A percentile compares a stretch with the other conserved stretches of the same genome.
These are phyloP conservation scores for Candida andamanensis DNA, from an alignment of 805 yeast species.

Conservation along the genomic window DNA sequence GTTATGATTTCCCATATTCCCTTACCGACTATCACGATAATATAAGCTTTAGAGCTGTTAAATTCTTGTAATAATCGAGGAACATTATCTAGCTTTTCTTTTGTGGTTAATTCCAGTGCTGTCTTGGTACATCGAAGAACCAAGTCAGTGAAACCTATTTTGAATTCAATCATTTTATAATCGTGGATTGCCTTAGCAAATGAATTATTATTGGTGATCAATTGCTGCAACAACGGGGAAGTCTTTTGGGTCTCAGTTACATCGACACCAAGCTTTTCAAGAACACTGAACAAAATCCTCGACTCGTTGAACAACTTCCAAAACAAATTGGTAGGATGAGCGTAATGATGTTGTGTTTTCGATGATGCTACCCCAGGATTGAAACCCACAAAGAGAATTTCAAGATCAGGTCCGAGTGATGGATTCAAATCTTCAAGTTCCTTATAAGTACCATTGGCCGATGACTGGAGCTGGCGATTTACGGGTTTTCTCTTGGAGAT, in stretches of 20 bases:
- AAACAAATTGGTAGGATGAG: constrained; percentile 62
- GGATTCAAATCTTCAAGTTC: constrained; percentile 18
- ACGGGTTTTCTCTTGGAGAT: too few relatives aligned
- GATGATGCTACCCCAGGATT: constrained; percentile 70
- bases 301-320: constrained; percentile 61
- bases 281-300: constrained; percentile 30
- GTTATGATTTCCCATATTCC: constrained; percentile 67
- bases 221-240: constrained; percentile 10
- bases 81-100: constrained; percentile 54
- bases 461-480: too few relatives aligned
- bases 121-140: constrained; percentile 59
- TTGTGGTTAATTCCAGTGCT: constrained; percentile 46
- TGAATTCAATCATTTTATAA: constrained; percentile 34
- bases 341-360: constrained; percentile 60
- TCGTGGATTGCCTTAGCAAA: constrained; percentile 33
- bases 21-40: constrained; percentile 61
- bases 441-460: not conserved
- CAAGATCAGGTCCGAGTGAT: constrained; percentile 19
- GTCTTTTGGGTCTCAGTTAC: constrained; percentile 3
- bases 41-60: constrained; percentile 28
- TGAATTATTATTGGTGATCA: constrained; percentile 7
- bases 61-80: constrained; percentile 47
- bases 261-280: constrained; percentile 2
- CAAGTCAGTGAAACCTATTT: constrained; percentile 68
- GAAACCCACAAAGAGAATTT: constrained; percentile 59